Conservation (phyloP, 768 basidiomycete genomes). For the Naematelia aurantialba region DNA sequence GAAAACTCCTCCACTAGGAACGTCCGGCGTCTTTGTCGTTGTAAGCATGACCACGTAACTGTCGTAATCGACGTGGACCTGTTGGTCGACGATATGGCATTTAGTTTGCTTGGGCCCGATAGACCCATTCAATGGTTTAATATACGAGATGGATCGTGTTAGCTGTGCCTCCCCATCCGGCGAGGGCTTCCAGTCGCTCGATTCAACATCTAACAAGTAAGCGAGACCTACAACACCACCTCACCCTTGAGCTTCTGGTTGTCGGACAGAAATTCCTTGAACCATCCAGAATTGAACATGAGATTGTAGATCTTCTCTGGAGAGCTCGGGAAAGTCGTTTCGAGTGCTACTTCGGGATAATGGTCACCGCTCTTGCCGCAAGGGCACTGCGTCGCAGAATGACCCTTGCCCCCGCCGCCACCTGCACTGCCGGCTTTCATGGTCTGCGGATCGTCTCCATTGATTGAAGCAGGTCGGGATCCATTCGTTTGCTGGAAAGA, state of each 20-base stretch:
- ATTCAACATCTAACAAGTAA: conserved; percentile 71
- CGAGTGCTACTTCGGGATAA: conserved; percentile 68
- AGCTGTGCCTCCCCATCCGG: conserved; percentile 63
- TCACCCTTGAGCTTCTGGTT: conserved; percentile 82
- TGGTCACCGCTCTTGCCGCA: conserved; percentile 71
- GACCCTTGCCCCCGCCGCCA: conserved; percentile 53
- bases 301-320: conserved; percentile 94
- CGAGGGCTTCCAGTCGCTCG: conserved; percentile 84
- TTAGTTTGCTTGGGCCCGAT: conserved; percentile 93
- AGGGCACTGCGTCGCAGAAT: conserved; percentile 56
- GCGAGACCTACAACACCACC: conserved; percentile 37
- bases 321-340: conserved; percentile 75
- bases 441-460: not conserved
- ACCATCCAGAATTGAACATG: conserved; percentile 92
- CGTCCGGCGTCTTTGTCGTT: conserved; percentile 88
- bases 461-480: conserved; percentile 26
- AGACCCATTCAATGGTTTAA: conserved; percentile 81
- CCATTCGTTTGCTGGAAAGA: conserved; percentile 16
- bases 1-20: conserved; percentile 89
- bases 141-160: conserved; percentile 87
- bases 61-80: conserved; percentile 72
- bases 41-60: conserved; percentile 77
- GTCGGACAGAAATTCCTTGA: conserved; percentile 87
- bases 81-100: conserved; percentile 90
- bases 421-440: not conserved